Base-by-base conservation (phyloP, 345 rosid genomes). In the Eucalyptus shirleyi region DNA sequence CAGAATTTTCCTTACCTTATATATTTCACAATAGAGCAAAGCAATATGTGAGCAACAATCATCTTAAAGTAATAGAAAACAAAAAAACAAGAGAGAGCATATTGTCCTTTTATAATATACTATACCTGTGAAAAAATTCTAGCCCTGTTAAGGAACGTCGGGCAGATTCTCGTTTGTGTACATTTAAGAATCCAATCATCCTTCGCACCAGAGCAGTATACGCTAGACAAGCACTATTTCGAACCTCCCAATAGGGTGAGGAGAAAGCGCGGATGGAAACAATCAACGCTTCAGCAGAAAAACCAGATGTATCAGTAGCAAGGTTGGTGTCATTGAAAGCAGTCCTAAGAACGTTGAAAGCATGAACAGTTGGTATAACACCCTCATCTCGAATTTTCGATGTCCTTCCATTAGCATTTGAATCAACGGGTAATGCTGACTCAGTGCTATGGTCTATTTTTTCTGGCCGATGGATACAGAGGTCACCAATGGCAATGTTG, bases 161-260 rank as follows among this genome's bases (percentile, higher is more conserved):
- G 50, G 95, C 94, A 88, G 99, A 97, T 94, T 95, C 98, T 90
- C 98, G 95, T 90, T 95, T 98, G 90, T 95, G 98, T 92, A 95
- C 97, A 92, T 98, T 98, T 88, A 97, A 95, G 92, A 98, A 97
- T 56, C 99, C 99, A 91, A 98, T 90, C 97, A 96, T 97, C 72
- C 99, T 94, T 51, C 99, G 95, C 65, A 98, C 92, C 93, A 98
- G 93, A 89, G 99, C 96, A 91, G 99, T 98, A 91, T 95, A 98
- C 67, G 99, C 97, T 82, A 94, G 95, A 89, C 98, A 95, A 89
- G 99, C 99, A 93, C 99, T 95, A 93, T 98, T 98, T 86, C 99
- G 93, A 53, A 98, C 95, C 95, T 98, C 99, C 99, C 99, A 98
- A 92, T 97, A 97, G 83, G 98, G 96, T 55, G 99, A 98, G 92